phyloP scores from a whole-genome alignment of 169 alveolate genomes.

The Plasmodium blacklocki region DNA sequence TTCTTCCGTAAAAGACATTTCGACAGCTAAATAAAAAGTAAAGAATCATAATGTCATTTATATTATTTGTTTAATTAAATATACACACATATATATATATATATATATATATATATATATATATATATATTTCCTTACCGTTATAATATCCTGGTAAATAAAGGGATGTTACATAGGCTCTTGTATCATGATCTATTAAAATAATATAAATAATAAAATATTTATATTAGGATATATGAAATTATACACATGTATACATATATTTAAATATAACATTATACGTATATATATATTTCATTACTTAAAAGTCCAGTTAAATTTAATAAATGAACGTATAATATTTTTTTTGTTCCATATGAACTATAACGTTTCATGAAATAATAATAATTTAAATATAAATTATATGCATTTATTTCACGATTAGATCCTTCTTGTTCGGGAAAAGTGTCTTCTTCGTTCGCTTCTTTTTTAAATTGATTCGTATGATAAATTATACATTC shows the following conservation, averaged over 20 bases:
- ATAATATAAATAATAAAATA: neutral
- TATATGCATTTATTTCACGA: conserved; percentile 7
- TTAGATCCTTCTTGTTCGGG: neutral
- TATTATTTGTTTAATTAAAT: too few species aligned
- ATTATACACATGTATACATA: too few species aligned
- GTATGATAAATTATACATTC: too few species aligned
- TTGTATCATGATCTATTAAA: conserved; percentile 14
- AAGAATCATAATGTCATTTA: too few species aligned
- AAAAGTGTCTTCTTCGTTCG: too few species aligned
- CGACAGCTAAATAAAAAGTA: conserved; percentile 41
- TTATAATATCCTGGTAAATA: conserved; percentile 60
- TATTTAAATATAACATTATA: too few species aligned
- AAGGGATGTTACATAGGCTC: conserved; percentile 37
- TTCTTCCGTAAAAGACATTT: conserved; percentile 20
- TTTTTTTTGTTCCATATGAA: conserved; percentile 7
- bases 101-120: too few species aligned
- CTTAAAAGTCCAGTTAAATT: conserved; percentile 53
- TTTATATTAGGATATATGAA: neutral
- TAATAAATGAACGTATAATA: conserved; percentile 27
- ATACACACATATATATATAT: too few species aligned
- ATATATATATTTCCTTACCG: conserved; percentile 20
- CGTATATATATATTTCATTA: neutral
- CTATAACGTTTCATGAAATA: conserved; percentile 20
- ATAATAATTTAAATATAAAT: conserved; percentile 19
- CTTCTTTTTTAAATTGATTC: too few species aligned